Percentiles rank a stretch among this genome's conserved stretches.
phyloP scores from a whole-genome alignment of 2,329 filamentous ascomycete genomes.

The Albifimbria verrucaria region DNA sequence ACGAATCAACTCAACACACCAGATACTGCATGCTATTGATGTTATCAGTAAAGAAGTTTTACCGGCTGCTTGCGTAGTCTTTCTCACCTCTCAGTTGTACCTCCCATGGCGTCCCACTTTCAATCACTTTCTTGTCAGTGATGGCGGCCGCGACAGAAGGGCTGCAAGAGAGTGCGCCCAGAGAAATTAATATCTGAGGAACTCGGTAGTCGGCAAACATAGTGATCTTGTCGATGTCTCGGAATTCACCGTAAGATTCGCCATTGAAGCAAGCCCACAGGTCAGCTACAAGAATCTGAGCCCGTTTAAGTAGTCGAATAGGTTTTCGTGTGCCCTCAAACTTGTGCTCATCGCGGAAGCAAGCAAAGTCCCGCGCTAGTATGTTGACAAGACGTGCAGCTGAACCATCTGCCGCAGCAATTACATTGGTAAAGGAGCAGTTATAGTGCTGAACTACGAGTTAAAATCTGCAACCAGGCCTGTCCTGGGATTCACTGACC shows the following conservation, averaged over 20 bases:
- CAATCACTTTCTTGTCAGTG: constrained; percentile 59
- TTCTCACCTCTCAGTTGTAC: constrained; percentile 74
- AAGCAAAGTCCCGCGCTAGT: constrained; percentile 75
- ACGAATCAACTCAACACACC: constrained; percentile 87
- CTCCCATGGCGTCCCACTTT: constrained; percentile 75
- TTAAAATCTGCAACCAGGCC: no score
- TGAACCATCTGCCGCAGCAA: constrained; percentile 72
- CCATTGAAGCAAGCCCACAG: constrained; percentile 95
- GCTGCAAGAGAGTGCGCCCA: constrained; percentile 82
- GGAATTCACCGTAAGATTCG: constrained; percentile 72
- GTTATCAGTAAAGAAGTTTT: constrained; percentile 7
- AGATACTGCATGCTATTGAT: constrained; percentile 76
- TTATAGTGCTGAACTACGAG: constrained; percentile 78
- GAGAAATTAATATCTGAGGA: constrained; percentile 82
- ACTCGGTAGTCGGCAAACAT: constrained; percentile 99
- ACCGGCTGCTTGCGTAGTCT: background rate
- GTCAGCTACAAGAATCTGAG: constrained; percentile 94
- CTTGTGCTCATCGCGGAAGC: constrained; percentile 76
- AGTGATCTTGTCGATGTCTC: constrained; percentile 91
- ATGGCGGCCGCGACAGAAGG: constrained; percentile 74
- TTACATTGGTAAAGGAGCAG: constrained; percentile 69
- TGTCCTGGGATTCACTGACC: constrained; percentile 46
- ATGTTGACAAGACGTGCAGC: constrained; percentile 84
- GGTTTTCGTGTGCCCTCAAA: constrained; percentile 68
- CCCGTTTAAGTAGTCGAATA: constrained; percentile 85